Conservation (phyloP, 371 early-diverging fungal species). For the Mucor lusitanicus region DNA sequence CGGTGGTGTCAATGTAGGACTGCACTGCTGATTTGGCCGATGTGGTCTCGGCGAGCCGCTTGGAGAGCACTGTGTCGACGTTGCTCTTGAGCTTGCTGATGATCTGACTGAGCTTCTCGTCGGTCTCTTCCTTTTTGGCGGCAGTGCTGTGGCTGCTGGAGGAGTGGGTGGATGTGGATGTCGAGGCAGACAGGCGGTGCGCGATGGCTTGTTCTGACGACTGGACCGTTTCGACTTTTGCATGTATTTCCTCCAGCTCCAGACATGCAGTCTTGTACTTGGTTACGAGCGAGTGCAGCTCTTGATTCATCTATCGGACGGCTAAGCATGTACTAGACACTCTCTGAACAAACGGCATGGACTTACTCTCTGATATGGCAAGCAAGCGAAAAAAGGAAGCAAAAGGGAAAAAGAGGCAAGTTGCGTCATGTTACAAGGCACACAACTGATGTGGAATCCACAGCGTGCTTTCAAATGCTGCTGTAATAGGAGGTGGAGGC, state of each 20-base stretch:
- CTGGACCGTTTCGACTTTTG: conserved; percentile 12
- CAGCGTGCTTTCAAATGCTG: not conserved
- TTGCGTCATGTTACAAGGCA: conserved; percentile 2
- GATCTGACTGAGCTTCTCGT: conserved; percentile 22
- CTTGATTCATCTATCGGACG: conserved; percentile 11
- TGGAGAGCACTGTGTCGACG: conserved; percentile 25
- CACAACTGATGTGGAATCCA: too few species aligned
- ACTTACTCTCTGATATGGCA: not conserved
- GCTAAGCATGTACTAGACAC: too few species aligned
- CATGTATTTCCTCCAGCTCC: conserved; percentile 18
- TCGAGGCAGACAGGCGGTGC: conserved; percentile 27
- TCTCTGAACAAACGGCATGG: too few species aligned
- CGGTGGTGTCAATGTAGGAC: conserved; percentile 44
- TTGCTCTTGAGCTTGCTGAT: conserved; percentile 34
- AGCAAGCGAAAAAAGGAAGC: conserved; percentile 3
- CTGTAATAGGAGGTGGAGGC: not conserved
- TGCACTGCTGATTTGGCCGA: conserved; percentile 51
- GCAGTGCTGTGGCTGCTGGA: too few species aligned
- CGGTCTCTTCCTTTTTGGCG: conserved; percentile 31
- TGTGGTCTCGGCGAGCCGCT: conserved; percentile 30
- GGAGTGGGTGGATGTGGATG: conserved; percentile 30
- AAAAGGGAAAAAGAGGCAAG: not conserved
- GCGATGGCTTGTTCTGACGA: conserved; percentile 23
- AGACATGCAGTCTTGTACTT: conserved; percentile 23
- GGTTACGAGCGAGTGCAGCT: conserved; percentile 10